These are phyloP conservation scores for Echinosophora koreensis DNA, from an alignment of 306 rosid species.

Conservation along the genomic window DNA sequence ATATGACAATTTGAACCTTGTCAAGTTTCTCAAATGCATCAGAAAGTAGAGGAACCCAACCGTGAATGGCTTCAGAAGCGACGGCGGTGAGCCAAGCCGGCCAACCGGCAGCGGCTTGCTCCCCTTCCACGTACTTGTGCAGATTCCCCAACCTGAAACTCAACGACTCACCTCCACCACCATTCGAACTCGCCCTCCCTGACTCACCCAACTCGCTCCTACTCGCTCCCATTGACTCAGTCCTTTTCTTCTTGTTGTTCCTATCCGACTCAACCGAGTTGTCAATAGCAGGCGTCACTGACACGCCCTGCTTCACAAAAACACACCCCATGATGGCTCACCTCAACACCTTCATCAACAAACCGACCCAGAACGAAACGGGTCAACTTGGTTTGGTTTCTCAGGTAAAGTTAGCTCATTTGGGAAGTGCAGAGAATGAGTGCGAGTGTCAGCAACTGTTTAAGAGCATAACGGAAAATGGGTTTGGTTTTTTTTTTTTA, in stretches of 20 bases:
- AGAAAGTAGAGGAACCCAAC: conserved; percentile 90
- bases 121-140: conserved; percentile 83
- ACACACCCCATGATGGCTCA: conserved; percentile 80
- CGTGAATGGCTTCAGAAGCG: conserved; percentile 94
- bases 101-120: conserved; percentile 97
- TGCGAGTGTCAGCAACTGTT: conserved; percentile 34
- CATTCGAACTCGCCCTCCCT: conserved; percentile 73
- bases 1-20: conserved; percentile 60
- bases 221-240: conserved; percentile 58
- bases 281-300: conserved; percentile 92
- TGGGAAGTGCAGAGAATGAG: too few species aligned
- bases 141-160: conserved; percentile 88
- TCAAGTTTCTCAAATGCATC: conserved; percentile 95
- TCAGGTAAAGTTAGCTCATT: conserved; percentile 34
- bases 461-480: conserved; percentile 31
- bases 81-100: conserved; percentile 97
- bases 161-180: conserved; percentile 62
- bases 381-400: not conserved
- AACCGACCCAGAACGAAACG: conserved; percentile 1
- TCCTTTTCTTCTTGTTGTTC: conserved; percentile 41
- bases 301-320: conserved; percentile 84
- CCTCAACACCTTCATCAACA: not conserved
- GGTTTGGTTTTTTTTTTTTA: conserved; percentile 11
- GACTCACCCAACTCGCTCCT: conserved; percentile 85
- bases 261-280: conserved; percentile 64